Evolutionary conservation across 2,329 filamentous ascomycete species (phyloP), one percentile per base, ranked within the genome.

Genomic region (Penicillium italicum): DNA sequence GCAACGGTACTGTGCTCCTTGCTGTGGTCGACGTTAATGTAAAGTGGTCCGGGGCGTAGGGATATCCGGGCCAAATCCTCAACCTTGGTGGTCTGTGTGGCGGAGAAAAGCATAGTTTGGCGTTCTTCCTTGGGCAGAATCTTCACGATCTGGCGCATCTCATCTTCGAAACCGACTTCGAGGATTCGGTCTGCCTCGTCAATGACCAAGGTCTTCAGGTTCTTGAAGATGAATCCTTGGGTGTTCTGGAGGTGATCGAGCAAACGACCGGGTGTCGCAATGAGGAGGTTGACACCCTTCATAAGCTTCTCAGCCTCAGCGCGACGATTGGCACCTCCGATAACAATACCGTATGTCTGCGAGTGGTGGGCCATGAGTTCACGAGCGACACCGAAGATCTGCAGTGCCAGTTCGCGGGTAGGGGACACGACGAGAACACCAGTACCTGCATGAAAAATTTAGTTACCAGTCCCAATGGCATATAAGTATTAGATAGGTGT

Each of bases 101-200:
- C 94, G 14, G 91, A 97, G 81, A 99, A 99, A n/a, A 99, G 84
- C 87, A 96, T 94, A 0, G 92, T 97, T 76, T 97, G 93, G 57
- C 94, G 82, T 63, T 92, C 85, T 55, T 95, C 87, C 64, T 88
- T 88, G 44, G 92, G 90, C 18, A 97, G 79, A 53, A 97, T 94
- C 80, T 95, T 95, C 74, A 97, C 87, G 65, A 99, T 96, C 73
- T 95, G 88, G 62, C 90, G 84, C 89, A 99, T 96, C 77, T 99
- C 94, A 69, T 97, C 94, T 75, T 99, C 94, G 80, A 99, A 99
- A 66, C 94, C 93, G 60, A 97, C 90, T 77, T 99, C 94, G 42
- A 99, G 79, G 60, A 99, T 97, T 45, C 94, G 87, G 72, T 99
- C 94, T 18, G 94, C 94, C 77, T 99, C 94, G 67, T 99, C 94